Percentiles rank a stretch among this genome's conserved stretches.
Conservation (phyloP, 1,284 basidiomycete species). For the Pulchroboletus neoregius region DNA sequence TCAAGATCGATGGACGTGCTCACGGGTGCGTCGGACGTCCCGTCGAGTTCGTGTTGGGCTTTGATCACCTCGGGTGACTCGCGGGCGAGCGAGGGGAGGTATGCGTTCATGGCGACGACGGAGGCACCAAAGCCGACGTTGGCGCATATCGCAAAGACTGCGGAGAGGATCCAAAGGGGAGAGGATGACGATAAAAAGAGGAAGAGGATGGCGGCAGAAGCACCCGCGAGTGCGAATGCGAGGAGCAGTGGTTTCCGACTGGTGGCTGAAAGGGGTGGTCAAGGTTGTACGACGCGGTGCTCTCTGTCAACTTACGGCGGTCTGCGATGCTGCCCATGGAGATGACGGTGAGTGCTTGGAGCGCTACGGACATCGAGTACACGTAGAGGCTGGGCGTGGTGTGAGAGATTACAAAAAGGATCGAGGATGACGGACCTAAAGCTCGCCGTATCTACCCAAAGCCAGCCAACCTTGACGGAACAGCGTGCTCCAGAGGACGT, state of each 20-base stretch:
- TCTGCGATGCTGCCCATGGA: conserved; percentile 88
- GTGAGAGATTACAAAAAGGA: neutral
- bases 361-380: conserved; percentile 78
- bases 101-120: conserved; percentile 86
- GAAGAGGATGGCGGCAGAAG: conserved; percentile 63
- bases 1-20: conserved; percentile 26
- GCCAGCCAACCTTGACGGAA: conserved; percentile 70
- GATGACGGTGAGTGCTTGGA: conserved; percentile 87
- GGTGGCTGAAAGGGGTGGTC: conserved; percentile 46
- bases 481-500: too few species aligned
- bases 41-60: conserved; percentile 39
- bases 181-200: conserved; percentile 69
- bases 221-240: conserved; percentile 68
- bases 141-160: conserved; percentile 64
- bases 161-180: conserved; percentile 58
- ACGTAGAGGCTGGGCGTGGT: conserved; percentile 66
- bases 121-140: conserved; percentile 83
- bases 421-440: conserved; percentile 60
- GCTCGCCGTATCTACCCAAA: conserved; percentile 83
- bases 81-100: conserved; percentile 74
- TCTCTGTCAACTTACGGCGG: conserved; percentile 55
- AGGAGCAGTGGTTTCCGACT: conserved; percentile 77
- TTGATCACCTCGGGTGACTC: conserved; percentile 57
- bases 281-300: neutral
- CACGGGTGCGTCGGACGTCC: conserved; percentile 11